Percentiles rank a stretch among this genome's conserved stretches.
Evolutionary conservation across 345 rosid genomes (phyloP).

Genomic region (Citropsis articulata): DNA sequence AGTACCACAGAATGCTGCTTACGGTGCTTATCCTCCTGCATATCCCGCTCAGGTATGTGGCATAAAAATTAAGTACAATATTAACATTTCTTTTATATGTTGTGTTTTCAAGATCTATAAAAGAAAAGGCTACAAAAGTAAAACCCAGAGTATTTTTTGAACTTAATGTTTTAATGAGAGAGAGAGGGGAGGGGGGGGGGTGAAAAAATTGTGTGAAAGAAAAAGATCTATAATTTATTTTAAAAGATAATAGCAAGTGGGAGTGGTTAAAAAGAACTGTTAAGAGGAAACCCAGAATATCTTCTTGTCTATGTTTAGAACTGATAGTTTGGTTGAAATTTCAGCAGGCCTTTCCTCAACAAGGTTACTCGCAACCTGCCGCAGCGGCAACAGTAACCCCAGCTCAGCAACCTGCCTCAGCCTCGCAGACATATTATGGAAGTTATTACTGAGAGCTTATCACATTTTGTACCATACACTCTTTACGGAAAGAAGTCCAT

Average conservation of each 20-base stretch:
- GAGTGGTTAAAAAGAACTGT: background rate
- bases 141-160: background rate
- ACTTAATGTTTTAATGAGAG: background rate
- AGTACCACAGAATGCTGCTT: constrained; percentile 60
- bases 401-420: constrained; percentile 51
- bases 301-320: background rate
- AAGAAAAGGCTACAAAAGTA: background rate
- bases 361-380: constrained; percentile 58
- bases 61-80: background rate
- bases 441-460: constrained; percentile 45
- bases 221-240: background rate
- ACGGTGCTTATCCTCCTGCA: constrained; percentile 75
- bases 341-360: constrained; percentile 50
- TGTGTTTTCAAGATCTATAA: background rate
- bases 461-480: background rate
- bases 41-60: constrained; percentile 73
- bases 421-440: constrained; percentile 63
- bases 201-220: no score
- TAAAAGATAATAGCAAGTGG: background rate
- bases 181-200: background rate
- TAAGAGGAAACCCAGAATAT: no score
- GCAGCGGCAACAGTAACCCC: constrained; percentile 47
- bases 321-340: constrained; percentile 15
- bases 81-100: no score
- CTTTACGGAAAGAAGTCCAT: background rate